A percentile compares a stretch with the other conserved stretches of the same genome.
Conservation (phyloP, 2,329 filamentous ascomycete genomes). For the Pleomassaria siparia region DNA sequence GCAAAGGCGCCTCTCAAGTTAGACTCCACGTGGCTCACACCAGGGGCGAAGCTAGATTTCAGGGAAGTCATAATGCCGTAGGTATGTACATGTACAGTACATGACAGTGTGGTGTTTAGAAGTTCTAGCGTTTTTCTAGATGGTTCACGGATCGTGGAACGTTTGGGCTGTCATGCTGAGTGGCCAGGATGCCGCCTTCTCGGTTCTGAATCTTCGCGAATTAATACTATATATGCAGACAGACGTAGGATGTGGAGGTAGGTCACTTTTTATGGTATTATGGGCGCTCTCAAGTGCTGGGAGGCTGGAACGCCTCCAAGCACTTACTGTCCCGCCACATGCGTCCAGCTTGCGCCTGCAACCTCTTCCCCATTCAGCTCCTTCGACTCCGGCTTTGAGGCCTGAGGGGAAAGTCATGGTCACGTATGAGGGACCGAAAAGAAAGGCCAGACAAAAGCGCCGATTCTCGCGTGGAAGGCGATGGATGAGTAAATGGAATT, state of each 20-base stretch:
- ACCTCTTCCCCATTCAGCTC: not conserved
- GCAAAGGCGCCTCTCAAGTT: not conserved
- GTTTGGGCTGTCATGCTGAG: not conserved
- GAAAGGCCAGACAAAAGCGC: not conserved
- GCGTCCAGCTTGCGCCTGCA: too few species aligned
- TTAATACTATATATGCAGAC: slow-evolving; percentile 1
- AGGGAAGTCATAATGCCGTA: not conserved
- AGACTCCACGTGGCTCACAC: not conserved
- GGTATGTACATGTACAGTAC: not conserved
- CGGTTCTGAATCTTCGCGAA: not conserved
- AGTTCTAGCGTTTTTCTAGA: not conserved
- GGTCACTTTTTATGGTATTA: too few species aligned
- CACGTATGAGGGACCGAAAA: not conserved
- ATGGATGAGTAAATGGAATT: not conserved
- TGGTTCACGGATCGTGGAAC: not conserved
- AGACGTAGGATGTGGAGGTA: not conserved
- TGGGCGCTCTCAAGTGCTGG: too few species aligned
- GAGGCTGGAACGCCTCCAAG: too few species aligned
- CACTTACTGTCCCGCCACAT: not conserved
- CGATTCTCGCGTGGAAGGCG: not conserved
- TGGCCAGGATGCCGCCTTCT: not conserved
- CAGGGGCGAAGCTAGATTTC: not conserved
- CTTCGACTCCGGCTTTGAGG: too few species aligned
- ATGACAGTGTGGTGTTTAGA: not conserved
- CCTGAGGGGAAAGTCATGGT: not conserved